phyloP scores from a whole-genome alignment of 352 stramenopile genomes.

The Globisporangium nagaii region DNA sequence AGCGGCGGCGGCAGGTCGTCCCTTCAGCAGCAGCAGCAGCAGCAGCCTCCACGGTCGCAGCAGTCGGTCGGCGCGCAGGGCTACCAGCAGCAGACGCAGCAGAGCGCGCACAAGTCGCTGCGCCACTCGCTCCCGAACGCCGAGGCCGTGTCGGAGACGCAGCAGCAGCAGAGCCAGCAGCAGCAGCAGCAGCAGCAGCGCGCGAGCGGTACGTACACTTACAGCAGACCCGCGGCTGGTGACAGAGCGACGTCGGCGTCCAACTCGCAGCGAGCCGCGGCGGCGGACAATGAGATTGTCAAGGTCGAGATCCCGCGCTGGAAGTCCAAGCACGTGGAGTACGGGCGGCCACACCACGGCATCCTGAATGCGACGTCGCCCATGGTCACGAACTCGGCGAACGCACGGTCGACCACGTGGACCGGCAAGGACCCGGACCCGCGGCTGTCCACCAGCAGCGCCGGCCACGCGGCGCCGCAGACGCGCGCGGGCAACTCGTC shows the following conservation, averaged over 20 bases:
- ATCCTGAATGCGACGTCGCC: constrained; percentile 26
- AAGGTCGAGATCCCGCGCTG: constrained; percentile 73
- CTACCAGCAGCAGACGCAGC: constrained; percentile 27
- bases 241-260: constrained; percentile 9
- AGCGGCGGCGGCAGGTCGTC: neutral
- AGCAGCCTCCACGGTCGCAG: constrained; percentile 1
- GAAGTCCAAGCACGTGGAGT: constrained; percentile 51
- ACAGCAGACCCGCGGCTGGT: neutral
- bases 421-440: constrained; percentile 42
- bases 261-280: neutral
- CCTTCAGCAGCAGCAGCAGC: constrained; percentile 1
- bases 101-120: constrained; percentile 27
- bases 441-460: constrained; percentile 1
- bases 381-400: constrained; percentile 14
- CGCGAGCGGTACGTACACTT: neutral
- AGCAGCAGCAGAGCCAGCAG: constrained; percentile 2
- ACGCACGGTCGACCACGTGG: constrained; percentile 37
- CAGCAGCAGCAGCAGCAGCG: constrained; percentile 3
- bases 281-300: constrained; percentile 55
- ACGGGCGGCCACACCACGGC: constrained; percentile 16
- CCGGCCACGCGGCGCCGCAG: neutral
- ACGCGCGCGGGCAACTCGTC: constrained; percentile 3
- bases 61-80: constrained; percentile 3
- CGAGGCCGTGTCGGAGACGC: constrained; percentile 10
- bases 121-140: constrained; percentile 51